A percentile compares a stretch with the other conserved stretches of the same genome.
Evolutionary conservation across 805 yeast species (phyloP).

Genomic region (Helenozyma baotianmanensis): DNA sequence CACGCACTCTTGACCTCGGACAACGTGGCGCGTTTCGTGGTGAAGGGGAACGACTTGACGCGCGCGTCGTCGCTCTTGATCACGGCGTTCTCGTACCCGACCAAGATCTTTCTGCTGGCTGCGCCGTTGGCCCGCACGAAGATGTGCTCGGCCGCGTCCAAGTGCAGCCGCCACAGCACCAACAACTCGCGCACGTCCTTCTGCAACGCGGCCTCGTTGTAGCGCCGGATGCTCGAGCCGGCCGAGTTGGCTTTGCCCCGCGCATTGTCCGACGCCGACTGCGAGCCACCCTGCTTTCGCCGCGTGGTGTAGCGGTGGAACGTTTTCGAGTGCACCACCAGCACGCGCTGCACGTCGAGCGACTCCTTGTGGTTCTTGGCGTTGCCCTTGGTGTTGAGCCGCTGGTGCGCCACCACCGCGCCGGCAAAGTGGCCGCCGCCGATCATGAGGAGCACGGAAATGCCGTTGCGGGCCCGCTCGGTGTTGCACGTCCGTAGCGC

Average conservation of each 20-base stretch:
- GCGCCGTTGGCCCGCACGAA: constrained; percentile 80
- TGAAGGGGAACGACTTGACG: constrained; percentile 73
- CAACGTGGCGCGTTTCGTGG: constrained; percentile 83
- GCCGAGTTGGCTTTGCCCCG: constrained; percentile 96
- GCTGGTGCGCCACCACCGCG: constrained; percentile 77
- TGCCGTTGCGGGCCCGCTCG: constrained; percentile 26
- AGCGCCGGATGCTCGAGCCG: constrained; percentile 84
- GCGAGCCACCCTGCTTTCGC: constrained; percentile 97
- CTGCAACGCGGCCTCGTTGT: constrained; percentile 80
- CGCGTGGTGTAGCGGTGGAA: constrained; percentile 94
- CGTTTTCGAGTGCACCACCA: constrained; percentile 69
- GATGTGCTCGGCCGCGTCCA: constrained; percentile 62
- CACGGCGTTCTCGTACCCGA: constrained; percentile 62
- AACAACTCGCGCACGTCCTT: constrained; percentile 73
- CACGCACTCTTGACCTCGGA: constrained; percentile 79
- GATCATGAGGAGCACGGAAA: constrained; percentile 82
- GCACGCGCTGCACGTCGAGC: constrained; percentile 59
- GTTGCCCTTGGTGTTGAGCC: constrained; percentile 52
- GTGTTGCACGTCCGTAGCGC: constrained; percentile 7
- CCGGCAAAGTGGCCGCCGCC: constrained; percentile 99
- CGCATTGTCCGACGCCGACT: constrained; percentile 85
- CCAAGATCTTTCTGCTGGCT: constrained; percentile 55
- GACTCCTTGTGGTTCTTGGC: constrained; percentile 43
- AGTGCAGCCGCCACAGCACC: constrained; percentile 55
- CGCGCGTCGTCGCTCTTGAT: constrained; percentile 53